Evolutionary conservation across 768 basidiomycete species (phyloP).

Genomic region (Lactarius evosmus): DNA sequence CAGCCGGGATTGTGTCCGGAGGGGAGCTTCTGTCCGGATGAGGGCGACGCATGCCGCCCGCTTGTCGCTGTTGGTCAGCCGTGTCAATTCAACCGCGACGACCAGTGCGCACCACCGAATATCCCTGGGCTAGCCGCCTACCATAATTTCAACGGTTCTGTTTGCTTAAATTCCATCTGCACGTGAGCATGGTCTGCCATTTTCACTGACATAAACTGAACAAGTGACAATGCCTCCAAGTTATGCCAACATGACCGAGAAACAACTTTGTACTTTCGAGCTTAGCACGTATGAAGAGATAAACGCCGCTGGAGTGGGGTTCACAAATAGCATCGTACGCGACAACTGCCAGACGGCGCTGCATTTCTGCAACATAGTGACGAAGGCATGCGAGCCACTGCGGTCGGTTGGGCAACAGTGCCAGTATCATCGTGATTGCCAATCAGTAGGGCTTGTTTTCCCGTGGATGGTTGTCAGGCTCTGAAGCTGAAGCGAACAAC

Average conservation of each 20-base stretch:
- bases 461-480: not conserved
- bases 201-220: conserved; percentile 6
- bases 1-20: conserved; percentile 17
- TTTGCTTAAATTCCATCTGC: conserved; percentile 26
- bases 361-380: conserved; percentile 23
- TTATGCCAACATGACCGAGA: conserved; percentile 41
- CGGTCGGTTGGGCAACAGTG: conserved; percentile 18
- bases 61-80: conserved; percentile 20
- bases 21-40: conserved; percentile 27
- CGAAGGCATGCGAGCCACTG: conserved; percentile 19
- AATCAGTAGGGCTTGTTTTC: conserved; percentile 12
- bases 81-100: conserved; percentile 28
- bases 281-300: conserved; percentile 38
- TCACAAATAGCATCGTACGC: conserved; percentile 23
- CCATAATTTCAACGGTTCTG: conserved; percentile 18
- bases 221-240: conserved; percentile 25
- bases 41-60: conserved; percentile 23
- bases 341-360: conserved; percentile 26
- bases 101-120: conserved; percentile 23
- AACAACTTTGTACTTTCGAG: conserved; percentile 40
- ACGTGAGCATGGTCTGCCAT: conserved; percentile 16
- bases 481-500: not conserved
- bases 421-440: conserved; percentile 27
- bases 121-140: conserved; percentile 11
- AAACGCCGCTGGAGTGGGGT: conserved; percentile 9